A percentile compares a stretch with the other conserved stretches of the same genome.
Conservation (phyloP, 2,329 filamentous ascomycete genomes). For the Stromatinia cepivora region DNA sequence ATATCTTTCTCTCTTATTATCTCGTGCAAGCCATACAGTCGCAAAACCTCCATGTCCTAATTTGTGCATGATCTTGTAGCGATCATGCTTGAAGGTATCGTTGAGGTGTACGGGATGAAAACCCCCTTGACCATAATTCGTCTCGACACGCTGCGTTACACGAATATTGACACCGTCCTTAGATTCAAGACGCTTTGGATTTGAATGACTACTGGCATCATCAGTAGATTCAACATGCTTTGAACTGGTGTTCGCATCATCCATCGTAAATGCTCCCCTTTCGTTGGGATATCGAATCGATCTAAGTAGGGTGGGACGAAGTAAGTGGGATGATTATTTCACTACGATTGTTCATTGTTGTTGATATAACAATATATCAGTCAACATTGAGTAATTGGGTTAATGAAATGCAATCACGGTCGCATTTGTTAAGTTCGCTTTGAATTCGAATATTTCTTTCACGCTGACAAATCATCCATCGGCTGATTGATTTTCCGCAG, state of each 20-base stretch:
- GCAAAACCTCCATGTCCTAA: slow-evolving; percentile 48
- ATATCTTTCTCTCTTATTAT: slow-evolving; percentile 30
- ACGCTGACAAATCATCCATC: not conserved
- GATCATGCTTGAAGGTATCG: slow-evolving; percentile 46
- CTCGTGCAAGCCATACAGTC: slow-evolving; percentile 49
- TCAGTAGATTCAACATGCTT: slow-evolving; percentile 11
- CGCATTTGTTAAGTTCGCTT: not conserved
- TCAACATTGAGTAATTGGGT: not conserved
- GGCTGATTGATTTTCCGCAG: slow-evolving; percentile 9
- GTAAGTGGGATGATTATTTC: not conserved
- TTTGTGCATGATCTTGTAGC: slow-evolving; percentile 49
- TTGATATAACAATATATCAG: not conserved
- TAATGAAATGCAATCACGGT: not conserved
- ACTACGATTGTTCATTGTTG: not conserved
- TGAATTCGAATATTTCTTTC: not conserved
- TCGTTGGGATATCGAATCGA: too few species aligned
- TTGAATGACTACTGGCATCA: not conserved
- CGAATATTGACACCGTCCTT: not conserved
- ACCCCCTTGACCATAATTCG: slow-evolving; percentile 40
- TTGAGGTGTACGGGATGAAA: slow-evolving; percentile 49
- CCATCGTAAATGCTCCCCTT: not conserved
- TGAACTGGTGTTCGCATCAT: not conserved
- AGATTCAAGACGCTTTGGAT: not conserved
- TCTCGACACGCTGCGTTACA: slow-evolving; percentile 12
- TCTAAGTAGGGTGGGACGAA: not conserved